Evolutionary conservation across 1,284 basidiomycete genomes (phyloP).

Genomic region (Moesziomyces globuligerus): DNA sequence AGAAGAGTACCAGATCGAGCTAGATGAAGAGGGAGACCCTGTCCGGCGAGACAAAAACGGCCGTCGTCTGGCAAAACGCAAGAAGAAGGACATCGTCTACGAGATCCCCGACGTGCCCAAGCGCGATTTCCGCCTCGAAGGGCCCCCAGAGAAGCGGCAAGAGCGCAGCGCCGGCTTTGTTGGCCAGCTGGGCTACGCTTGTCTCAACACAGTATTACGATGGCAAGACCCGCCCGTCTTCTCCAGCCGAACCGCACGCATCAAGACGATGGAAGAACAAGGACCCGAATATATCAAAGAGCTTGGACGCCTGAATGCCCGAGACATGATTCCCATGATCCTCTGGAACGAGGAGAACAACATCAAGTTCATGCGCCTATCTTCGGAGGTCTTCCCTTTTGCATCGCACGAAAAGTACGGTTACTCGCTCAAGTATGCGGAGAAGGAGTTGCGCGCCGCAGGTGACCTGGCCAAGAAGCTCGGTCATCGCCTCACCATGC

Average conservation of each 20-base stretch:
- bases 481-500: slow-evolving; percentile 83
- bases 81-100: slow-evolving; percentile 74
- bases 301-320: slow-evolving; percentile 78
- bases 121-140: slow-evolving; percentile 56
- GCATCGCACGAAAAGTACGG: slow-evolving; percentile 83
- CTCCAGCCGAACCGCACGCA: slow-evolving; percentile 79
- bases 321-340: slow-evolving; percentile 77
- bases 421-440: slow-evolving; percentile 79
- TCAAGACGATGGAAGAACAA: slow-evolving; percentile 82
- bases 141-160: slow-evolving; percentile 32
- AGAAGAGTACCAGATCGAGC: slow-evolving; percentile 44
- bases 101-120: slow-evolving; percentile 73
- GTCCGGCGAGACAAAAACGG: slow-evolving; percentile 67
- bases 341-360: slow-evolving; percentile 62
- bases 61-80: slow-evolving; percentile 70
- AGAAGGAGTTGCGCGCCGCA: slow-evolving; percentile 72
- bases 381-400: slow-evolving; percentile 84
- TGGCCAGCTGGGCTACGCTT: slow-evolving; percentile 75
- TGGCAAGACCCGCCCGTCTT: slow-evolving; percentile 78
- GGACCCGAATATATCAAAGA: slow-evolving; percentile 83
- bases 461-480: slow-evolving; percentile 80
- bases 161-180: slow-evolving; percentile 45
- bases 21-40: slow-evolving; percentile 53
- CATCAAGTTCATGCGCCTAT: slow-evolving; percentile 64
- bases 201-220: slow-evolving; percentile 83